Evolutionary conservation across 2,329 filamentous ascomycete genomes (phyloP).

Genomic region (Verticillium tricorpus): DNA sequence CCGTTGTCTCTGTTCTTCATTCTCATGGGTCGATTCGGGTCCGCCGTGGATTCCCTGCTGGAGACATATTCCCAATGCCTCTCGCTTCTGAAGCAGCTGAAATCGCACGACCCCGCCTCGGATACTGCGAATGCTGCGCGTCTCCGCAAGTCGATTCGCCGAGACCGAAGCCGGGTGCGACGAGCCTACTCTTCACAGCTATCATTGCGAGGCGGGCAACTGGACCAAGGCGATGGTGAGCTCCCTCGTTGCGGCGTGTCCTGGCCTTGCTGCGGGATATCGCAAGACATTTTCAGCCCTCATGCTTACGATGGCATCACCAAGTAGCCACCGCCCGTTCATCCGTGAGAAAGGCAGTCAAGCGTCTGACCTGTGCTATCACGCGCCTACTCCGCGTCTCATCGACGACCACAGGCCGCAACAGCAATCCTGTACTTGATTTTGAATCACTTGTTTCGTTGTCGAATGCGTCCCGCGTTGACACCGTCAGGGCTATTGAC

Average conservation of each 20-base stretch:
- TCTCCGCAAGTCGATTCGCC: conserved; percentile 31
- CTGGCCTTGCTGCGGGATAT: conserved; percentile 6
- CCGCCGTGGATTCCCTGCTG: conserved; percentile 38
- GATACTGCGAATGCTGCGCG: conserved; percentile 12
- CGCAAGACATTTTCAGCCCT: not conserved
- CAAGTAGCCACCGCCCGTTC: conserved; percentile 31
- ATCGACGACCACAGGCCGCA: conserved; percentile 23
- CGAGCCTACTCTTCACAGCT: conserved; percentile 37
- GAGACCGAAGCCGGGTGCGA: conserved; percentile 35
- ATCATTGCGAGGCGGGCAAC: conserved; percentile 30
- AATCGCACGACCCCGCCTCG: conserved; percentile 2
- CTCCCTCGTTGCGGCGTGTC: not conserved
- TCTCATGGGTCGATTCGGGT: conserved; percentile 36
- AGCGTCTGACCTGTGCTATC: conserved; percentile 37
- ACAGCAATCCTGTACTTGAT: conserved; percentile 31
- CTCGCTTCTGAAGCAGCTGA: conserved; percentile 32
- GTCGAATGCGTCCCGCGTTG: conserved; percentile 41
- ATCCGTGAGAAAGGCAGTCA: conserved; percentile 34
- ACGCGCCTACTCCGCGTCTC: conserved; percentile 25
- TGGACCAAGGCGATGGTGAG: conserved; percentile 46
- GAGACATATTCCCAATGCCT: conserved; percentile 43
- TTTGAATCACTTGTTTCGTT: conserved; percentile 42
- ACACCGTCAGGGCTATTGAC: conserved; percentile 45
- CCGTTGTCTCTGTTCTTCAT: not conserved
- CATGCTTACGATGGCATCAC: conserved; percentile 1